Percentiles rank a stretch among this genome's conserved stretches.
phyloP scores from a whole-genome alignment of 371 early-diverging fungal species.

The Entomophthora muscae region DNA sequence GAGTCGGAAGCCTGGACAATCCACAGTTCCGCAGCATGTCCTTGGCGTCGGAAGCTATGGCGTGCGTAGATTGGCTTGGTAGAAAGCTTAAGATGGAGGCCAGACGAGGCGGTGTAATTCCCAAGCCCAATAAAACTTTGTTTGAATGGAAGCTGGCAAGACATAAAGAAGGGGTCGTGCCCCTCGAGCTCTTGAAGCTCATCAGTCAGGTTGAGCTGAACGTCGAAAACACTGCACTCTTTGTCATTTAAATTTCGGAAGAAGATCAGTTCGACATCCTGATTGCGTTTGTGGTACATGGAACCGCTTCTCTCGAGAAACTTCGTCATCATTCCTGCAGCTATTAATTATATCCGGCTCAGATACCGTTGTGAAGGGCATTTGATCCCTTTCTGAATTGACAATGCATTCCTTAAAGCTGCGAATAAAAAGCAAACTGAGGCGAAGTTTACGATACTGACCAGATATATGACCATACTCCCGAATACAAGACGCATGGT shows the following conservation, averaged over 20 bases:
- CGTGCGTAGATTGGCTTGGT: conserved; percentile 46
- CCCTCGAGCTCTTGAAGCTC: conserved; percentile 7
- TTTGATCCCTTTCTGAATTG: conserved; percentile 23
- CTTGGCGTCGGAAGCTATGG: conserved; percentile 9
- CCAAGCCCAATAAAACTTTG: conserved; percentile 43
- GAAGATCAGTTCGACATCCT: conserved; percentile 33
- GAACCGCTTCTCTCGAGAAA: conserved; percentile 9
- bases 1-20: background rate
- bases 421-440: conserved; percentile 35
- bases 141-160: conserved; percentile 36
- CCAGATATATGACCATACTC: conserved; percentile 54
- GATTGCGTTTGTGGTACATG: conserved; percentile 12
- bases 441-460: conserved; percentile 41
- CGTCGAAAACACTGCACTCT: conserved; percentile 23
- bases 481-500: conserved; percentile 61
- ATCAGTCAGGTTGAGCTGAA: conserved; percentile 14
- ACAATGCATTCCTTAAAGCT: conserved; percentile 40
- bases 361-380: conserved; percentile 20
- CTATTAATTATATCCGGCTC: conserved; percentile 25
- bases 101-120: conserved; percentile 33
- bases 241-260: conserved; percentile 46
- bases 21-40: background rate
- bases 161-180: conserved; percentile 16
- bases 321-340: conserved; percentile 19
- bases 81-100: conserved; percentile 31